Evolutionary conservation across 345 rosid species (phyloP).

Genomic region (Linum tenue): DNA sequence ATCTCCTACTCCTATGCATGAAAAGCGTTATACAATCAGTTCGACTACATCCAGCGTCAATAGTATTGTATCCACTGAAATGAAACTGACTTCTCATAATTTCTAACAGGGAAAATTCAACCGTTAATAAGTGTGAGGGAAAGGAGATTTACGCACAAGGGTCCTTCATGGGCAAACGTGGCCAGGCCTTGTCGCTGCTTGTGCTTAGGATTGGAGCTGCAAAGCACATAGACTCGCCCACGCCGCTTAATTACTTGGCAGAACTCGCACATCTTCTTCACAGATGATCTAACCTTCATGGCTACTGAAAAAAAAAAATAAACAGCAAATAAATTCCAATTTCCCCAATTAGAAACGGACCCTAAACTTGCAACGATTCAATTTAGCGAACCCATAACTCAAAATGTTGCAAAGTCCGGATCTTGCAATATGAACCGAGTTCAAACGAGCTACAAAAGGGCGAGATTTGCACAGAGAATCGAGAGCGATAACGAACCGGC

Average conservation of each 20-base stretch:
- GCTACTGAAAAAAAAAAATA: slow-evolving; percentile 18
- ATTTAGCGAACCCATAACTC: no score
- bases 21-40: no score
- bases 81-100: neutral
- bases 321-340: neutral
- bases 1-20: no score
- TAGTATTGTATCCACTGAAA: neutral
- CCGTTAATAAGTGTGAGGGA: neutral
- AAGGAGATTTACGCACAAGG: slow-evolving; percentile 27
- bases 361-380: neutral
- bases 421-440: neutral
- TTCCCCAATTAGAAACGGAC: neutral
- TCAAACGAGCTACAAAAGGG: neutral
- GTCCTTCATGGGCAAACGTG: slow-evolving; percentile 41
- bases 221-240: slow-evolving; percentile 68
- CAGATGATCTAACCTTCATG: slow-evolving; percentile 91
- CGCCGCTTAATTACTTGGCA: slow-evolving; percentile 81
- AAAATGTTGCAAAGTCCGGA: neutral
- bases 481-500: slow-evolving; percentile 7
- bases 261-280: slow-evolving; percentile 94
- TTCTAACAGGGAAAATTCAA: neutral
- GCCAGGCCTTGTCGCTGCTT: slow-evolving; percentile 79
- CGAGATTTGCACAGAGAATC: neutral
- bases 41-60: no score
- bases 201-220: slow-evolving; percentile 76